Base-by-base conservation (phyloP, 208 protist species). In the Wallacemonas sp. region DNA sequence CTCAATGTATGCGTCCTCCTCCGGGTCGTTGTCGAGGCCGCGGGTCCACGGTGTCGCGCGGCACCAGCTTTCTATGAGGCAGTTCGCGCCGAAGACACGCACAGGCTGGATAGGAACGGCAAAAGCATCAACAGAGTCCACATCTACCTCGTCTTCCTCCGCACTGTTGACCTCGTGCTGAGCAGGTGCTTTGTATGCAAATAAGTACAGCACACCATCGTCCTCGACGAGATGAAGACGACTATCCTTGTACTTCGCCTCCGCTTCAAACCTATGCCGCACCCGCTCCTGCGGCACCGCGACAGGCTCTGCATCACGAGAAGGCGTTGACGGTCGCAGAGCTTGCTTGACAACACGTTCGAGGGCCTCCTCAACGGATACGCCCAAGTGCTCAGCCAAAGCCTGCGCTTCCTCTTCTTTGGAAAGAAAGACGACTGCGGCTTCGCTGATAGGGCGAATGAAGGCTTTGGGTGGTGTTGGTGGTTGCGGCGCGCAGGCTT, bases 171-270 rank as follows among this genome's bases (percentile, higher is more conserved):
- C 49, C 17, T 72, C 49, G 62, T 81, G 71, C 26, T 41, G n/a
- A n/a, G 12, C 38, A 42, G 42, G 49, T 5, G 49, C 66, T 38
- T 83, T 84, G 65, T 81, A 80, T n/a, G 80, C 80, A 39, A 87
- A 86, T 42, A 86, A 53, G 77, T 86, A 88, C 24, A 91, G 58
- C 31, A 81, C 72, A 2, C 79, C 84, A 28, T 83, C 75, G 31
- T 86, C 72, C 65, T 84, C 84, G 21, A 88, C 78, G 1, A 91
- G 62, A 56, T 91, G 79, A 1, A 91, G 61, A n/a, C 72, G 68
- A 30, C 80, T 79, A 51, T 88, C 80, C 44, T 74, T 70, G 70
- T 84, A 84, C n/a, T 47, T 34, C 14, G 61, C 42, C n/a, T 79
- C 70, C 8, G 58, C 49, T 36, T 79, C 72, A 59, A 86, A 86